Conservation (phyloP, 441 rosid species). For the Populus hybrid region DNA sequence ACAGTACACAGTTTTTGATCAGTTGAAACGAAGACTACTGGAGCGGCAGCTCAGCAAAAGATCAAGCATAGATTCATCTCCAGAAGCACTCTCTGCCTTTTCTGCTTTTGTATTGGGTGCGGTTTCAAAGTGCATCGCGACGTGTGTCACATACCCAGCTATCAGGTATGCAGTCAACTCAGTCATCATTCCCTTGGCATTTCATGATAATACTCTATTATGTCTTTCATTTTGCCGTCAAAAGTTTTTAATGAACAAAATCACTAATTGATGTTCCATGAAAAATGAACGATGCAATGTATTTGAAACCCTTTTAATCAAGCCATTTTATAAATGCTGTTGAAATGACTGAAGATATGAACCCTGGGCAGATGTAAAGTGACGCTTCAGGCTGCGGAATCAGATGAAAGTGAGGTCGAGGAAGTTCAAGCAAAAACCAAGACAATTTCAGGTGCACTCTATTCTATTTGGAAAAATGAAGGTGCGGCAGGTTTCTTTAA, state of each 20-base stretch:
- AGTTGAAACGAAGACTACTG: constrained; percentile 69
- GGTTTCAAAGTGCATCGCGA: constrained; percentile 77
- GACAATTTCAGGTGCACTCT: constrained; percentile 47
- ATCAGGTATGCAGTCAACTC: constrained; percentile 49
- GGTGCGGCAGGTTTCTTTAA: constrained; percentile 81
- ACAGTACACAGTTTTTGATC: constrained; percentile 94
- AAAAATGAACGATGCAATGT: background rate
- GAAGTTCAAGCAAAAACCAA: constrained; percentile 29
- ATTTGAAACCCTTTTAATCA: background rate
- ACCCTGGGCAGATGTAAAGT: constrained; percentile 67
- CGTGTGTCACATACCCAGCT: constrained; percentile 83
- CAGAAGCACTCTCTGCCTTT: constrained; percentile 65
- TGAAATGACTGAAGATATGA: background rate
- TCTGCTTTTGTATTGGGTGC: constrained; percentile 82
- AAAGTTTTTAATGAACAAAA: background rate
- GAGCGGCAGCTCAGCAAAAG: constrained; percentile 32
- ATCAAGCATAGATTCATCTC: constrained; percentile 40
- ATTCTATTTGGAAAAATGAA: constrained; percentile 74
- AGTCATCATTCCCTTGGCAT: background rate
- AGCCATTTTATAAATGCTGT: background rate
- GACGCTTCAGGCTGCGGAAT: constrained; percentile 76
- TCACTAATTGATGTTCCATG: background rate
- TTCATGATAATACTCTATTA: background rate
- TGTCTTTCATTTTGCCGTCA: background rate
- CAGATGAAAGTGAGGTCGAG: constrained; percentile 35